Percentiles rank a stretch among this genome's conserved stretches.
These are phyloP conservation scores for Penicillium frequentans DNA, from an alignment of 2,329 filamentous ascomycete species.

Conservation along the genomic window DNA sequence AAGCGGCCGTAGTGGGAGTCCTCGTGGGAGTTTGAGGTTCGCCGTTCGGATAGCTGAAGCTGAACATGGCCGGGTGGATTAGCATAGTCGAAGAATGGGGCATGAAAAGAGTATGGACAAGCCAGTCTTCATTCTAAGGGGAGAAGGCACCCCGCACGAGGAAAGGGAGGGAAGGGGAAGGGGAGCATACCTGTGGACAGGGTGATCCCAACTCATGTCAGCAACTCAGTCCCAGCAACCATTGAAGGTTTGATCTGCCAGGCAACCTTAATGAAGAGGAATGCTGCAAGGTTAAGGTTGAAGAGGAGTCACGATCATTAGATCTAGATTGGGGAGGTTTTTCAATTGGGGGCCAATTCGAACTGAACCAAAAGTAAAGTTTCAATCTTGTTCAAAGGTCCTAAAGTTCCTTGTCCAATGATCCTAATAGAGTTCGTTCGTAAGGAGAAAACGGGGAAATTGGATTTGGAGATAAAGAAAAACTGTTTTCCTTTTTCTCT, in stretches of 20 bases:
- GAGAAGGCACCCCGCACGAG: slow-evolving; percentile 16
- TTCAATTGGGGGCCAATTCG: background rate
- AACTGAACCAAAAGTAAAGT: background rate
- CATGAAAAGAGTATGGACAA: background rate
- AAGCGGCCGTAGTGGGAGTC: slow-evolving; percentile 41
- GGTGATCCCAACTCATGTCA: slow-evolving; percentile 50
- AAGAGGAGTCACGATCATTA: slow-evolving; percentile 2
- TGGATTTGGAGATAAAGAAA: background rate
- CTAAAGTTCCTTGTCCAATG: no score
- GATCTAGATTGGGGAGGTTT: background rate
- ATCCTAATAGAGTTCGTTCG: background rate
- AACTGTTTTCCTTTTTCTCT: slow-evolving; percentile 39
- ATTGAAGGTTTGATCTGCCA: slow-evolving; percentile 37
- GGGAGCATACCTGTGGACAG: slow-evolving; percentile 45
- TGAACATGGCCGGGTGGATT: slow-evolving; percentile 36
- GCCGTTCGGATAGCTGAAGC: slow-evolving; percentile 49
- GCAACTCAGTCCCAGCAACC: slow-evolving; percentile 40
- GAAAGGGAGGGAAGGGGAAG: slow-evolving; percentile 9
- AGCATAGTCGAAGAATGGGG: slow-evolving; percentile 26
- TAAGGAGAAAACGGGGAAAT: slow-evolving; percentile 11
- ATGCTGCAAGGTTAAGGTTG: slow-evolving; percentile 20
- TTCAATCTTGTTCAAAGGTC: background rate
- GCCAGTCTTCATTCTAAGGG: background rate
- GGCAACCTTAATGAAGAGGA: slow-evolving; percentile 34
- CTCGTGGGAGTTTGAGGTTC: slow-evolving; percentile 50